Conservation (phyloP, 805 yeast genomes). For the Cyberlindnera meyerae region DNA sequence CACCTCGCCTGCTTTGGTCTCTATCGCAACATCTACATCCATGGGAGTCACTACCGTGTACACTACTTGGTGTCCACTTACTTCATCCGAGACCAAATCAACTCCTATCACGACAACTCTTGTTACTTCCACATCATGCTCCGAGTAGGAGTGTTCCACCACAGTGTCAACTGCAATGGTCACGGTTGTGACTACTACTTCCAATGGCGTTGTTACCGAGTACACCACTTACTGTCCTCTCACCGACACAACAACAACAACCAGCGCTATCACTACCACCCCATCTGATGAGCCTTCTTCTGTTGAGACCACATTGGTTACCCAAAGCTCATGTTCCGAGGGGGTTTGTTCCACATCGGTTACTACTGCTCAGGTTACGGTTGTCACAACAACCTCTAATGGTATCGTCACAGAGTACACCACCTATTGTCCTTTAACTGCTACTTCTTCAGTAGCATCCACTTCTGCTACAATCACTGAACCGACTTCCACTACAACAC, state of each 20-base stretch:
- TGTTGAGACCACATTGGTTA: conserved; percentile 13
- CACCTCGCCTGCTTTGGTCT: conserved; percentile 13
- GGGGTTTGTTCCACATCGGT: conserved; percentile 24
- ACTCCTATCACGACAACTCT: conserved; percentile 11
- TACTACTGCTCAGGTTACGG: conserved; percentile 23
- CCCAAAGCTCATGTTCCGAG: conserved; percentile 17
- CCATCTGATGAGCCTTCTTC: not conserved
- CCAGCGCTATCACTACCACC: not conserved
- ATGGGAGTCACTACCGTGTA: conserved; percentile 24
- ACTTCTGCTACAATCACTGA: conserved; percentile 16
- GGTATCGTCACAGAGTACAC: conserved; percentile 28
- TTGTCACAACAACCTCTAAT: conserved; percentile 22
- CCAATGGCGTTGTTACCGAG: conserved; percentile 25
- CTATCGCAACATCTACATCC: conserved; percentile 30
- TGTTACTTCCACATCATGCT: conserved; percentile 22
- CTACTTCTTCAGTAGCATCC: conserved; percentile 1
- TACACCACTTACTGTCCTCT: conserved; percentile 26
- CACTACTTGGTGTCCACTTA: conserved; percentile 23
- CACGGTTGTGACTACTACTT: conserved; percentile 31
- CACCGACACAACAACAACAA: conserved; percentile 1
- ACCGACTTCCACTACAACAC: too few relatives aligned
- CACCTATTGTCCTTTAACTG: conserved; percentile 34
- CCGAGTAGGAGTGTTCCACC: conserved; percentile 9
- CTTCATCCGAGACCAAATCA: conserved; percentile 1
- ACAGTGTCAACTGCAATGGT: conserved; percentile 18